These are phyloP conservation scores for Volvox carteri DNA, from an alignment of 163 green algal genomes.

Conservation along the genomic window DNA sequence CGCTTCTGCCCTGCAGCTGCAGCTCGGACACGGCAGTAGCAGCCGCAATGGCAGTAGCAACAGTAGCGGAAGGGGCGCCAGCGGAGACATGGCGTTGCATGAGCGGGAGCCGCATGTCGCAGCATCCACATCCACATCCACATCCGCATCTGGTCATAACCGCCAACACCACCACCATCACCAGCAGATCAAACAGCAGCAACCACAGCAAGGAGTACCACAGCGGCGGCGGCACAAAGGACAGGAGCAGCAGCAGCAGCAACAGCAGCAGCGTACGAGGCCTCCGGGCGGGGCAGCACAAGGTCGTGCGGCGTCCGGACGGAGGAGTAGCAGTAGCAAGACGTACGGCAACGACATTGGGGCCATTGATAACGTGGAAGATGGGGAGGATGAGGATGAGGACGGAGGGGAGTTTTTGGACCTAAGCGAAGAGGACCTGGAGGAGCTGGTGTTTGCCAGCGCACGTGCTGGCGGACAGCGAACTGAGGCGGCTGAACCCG, in stretches of 20 bases:
- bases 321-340: background rate
- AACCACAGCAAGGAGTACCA: too few relatives aligned
- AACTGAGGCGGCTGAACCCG: too few relatives aligned
- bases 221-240: background rate
- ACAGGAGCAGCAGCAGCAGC: background rate
- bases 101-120: too few relatives aligned
- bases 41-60: background rate
- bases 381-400: slow-evolving; percentile 33
- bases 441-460: slow-evolving; percentile 45
- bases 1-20: background rate
- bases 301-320: too few relatives aligned
- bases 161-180: too few relatives aligned
- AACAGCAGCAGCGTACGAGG: background rate
- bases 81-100: too few relatives aligned
- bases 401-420: slow-evolving; percentile 26
- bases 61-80: background rate
- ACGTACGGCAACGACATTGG: background rate
- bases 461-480: background rate
- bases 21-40: background rate
- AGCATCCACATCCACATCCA: too few relatives aligned
- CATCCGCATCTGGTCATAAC: too few relatives aligned
- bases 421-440: slow-evolving; percentile 44
- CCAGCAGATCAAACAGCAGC: background rate
- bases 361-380: background rate
- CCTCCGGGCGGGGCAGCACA: background rate